A percentile compares a stretch with the other conserved stretches of the same genome.
Evolutionary conservation across 2,329 filamentous ascomycete genomes (phyloP).

Genomic region (Ophiosphaerella herpotricha): DNA sequence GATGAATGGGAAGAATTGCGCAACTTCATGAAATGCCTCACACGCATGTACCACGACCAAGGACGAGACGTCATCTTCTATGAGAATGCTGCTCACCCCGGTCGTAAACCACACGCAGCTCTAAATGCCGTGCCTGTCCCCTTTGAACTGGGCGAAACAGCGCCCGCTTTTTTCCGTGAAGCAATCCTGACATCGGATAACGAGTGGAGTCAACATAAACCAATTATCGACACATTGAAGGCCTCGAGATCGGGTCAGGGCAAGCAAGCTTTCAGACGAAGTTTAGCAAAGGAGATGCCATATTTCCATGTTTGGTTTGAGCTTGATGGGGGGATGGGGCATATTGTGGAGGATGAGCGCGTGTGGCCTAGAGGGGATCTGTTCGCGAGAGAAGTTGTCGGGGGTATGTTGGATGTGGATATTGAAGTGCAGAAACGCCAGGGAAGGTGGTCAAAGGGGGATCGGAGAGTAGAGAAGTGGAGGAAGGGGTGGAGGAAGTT

Average conservation of each 20-base stretch:
- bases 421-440: constrained; percentile 87
- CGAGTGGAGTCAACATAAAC: constrained; percentile 95
- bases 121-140: constrained; percentile 87
- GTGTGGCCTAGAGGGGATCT: constrained; percentile 90
- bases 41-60: constrained; percentile 90
- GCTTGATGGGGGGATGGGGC: constrained; percentile 87
- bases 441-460: constrained; percentile 77
- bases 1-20: constrained; percentile 99
- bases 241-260: constrained; percentile 70
- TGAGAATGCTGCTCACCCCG: constrained; percentile 87
- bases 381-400: constrained; percentile 89
- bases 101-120: constrained; percentile 79
- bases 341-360: constrained; percentile 84
- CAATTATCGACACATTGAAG: constrained; percentile 85
- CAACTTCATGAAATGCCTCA: constrained; percentile 98
- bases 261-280: constrained; percentile 78
- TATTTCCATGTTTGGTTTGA: constrained; percentile 98
- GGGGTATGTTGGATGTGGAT: constrained; percentile 85
- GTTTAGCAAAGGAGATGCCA: constrained; percentile 91
- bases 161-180: constrained; percentile 93
- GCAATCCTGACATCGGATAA: constrained; percentile 86
- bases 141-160: constrained; percentile 86
- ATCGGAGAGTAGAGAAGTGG: constrained; percentile 73
- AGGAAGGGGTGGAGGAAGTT: constrained; percentile 87
- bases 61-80: constrained; percentile 95